phyloP scores from a whole-genome alignment of 2,329 filamentous ascomycete genomes.

The Fusarium sterilihyphosum region DNA sequence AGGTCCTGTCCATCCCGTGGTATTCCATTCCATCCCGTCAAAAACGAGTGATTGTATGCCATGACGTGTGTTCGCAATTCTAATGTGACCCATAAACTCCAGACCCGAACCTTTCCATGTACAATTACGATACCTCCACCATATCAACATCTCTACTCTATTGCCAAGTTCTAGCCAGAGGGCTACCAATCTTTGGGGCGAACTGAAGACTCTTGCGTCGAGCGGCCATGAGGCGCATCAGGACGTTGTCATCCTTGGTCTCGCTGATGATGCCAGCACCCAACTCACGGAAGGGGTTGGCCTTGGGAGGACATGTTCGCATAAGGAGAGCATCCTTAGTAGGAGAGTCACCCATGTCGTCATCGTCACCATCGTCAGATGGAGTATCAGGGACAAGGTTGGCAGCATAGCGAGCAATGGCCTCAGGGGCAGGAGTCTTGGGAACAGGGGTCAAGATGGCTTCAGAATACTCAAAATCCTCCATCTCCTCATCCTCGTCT shows the following conservation, averaged over 20 bases:
- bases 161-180: constrained; percentile 68
- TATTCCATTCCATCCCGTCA: constrained; percentile 35
- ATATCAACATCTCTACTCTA: constrained; percentile 22
- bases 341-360: constrained; percentile 44
- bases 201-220: constrained; percentile 81
- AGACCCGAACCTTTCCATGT: constrained; percentile 20
- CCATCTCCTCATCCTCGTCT: constrained; percentile 51
- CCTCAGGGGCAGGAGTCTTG: constrained; percentile 67
- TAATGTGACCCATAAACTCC: constrained; percentile 30
- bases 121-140: constrained; percentile 13
- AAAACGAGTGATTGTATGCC: constrained; percentile 39
- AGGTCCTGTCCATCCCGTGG: constrained; percentile 36
- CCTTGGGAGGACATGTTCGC: constrained; percentile 66
- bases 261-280: constrained; percentile 57
- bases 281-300: constrained; percentile 50
- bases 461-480: constrained; percentile 55
- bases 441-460: constrained; percentile 65
- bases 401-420: constrained; percentile 62
- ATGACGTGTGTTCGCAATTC: constrained; percentile 19
- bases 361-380: constrained; percentile 46
- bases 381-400: constrained; percentile 59
- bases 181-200: constrained; percentile 79
- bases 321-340: constrained; percentile 54
- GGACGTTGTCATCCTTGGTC: constrained; percentile 66
- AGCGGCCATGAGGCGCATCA: constrained; percentile 74